Base-by-base conservation (phyloP, 1,284 basidiomycete genomes). In the Coniferiporia sulphurascens region DNA sequence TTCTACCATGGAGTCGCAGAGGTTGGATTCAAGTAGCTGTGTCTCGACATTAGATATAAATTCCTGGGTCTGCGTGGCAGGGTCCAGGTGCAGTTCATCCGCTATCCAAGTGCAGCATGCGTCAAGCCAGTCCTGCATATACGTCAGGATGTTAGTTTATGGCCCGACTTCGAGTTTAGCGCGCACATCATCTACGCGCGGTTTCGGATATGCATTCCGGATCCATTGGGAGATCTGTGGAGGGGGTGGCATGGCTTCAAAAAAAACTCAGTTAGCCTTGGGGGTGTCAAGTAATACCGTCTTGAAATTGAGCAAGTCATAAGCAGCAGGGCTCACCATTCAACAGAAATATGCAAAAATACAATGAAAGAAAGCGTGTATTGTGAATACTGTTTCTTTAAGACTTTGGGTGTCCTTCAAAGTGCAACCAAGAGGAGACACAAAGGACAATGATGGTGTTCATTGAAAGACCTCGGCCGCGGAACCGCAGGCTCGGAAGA, bases 11-110 rank as follows among this genome's bases (percentile, higher is more conserved):
- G 87, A 90, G 66, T 89, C 87, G 8, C 68, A 66, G 49, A 91
- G 78, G 64, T 84, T 80, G 0, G 89, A 91, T 63, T 82, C 77
- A 9, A 91, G 77, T n/a, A 91, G 78, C 65, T 91, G 88, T 1
- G 69, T 61, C 63, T 86, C 79, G 53, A 91, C 76, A 49, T 80
- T 73, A 2, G 76, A 64, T 53, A 81, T 73, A 61, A 84, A 80
- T 21, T 72, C 70, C 46, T 78, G 70, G 63, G 84, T 77, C 53
- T 84, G 70, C 0, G 63, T 73, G 19, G 70, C 66, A 19, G 80
- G 78, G 58, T 79, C 71, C 21, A 84, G 69, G 27, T 76, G 63
- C 50, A 81, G 73, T 56, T 85, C 80, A 12, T 69, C 70, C 9
- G 74, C 66, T 36, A 89, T 72, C 85, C 86, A 90, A 22, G 76